phyloP scores from a whole-genome alignment of 2,329 filamentous ascomycete genomes.

The Penicillium sp. region DNA sequence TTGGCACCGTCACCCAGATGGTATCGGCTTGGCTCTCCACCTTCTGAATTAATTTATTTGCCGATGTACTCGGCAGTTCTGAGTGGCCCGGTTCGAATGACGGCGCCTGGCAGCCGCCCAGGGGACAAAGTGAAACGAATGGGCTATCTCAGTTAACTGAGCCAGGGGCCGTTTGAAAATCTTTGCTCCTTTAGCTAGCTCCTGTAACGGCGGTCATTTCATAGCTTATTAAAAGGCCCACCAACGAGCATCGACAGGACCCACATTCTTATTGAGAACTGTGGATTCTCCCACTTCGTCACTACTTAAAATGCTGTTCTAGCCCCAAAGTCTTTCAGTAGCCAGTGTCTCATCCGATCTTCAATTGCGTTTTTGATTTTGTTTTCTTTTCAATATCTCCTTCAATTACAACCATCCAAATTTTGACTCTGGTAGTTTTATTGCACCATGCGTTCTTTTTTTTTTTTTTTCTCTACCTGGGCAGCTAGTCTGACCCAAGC shows the following conservation, averaged over 20 bases:
- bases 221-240: background rate
- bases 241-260: background rate
- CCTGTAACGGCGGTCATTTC: background rate
- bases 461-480: slow-evolving; percentile 11
- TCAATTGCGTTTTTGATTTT: background rate
- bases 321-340: background rate
- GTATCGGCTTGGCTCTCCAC: too few species aligned
- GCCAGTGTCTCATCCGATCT: background rate
- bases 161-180: background rate
- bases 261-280: background rate
- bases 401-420: background rate
- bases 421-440: background rate
- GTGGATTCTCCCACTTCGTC: background rate
- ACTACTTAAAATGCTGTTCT: background rate
- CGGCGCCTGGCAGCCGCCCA: too few species aligned
- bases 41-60: too few species aligned
- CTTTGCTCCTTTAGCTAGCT: background rate
- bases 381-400: background rate
- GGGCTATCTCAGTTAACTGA: background rate
- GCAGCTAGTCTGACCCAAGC: slow-evolving; percentile 16
- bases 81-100: too few species aligned
- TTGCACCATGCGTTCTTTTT: background rate
- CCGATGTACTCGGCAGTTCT: too few species aligned
- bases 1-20: too few species aligned
- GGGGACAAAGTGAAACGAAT: too few species aligned